Evolutionary conservation across 2,329 filamentous ascomycete species (phyloP).

Genomic region (Neonectria coccinea): DNA sequence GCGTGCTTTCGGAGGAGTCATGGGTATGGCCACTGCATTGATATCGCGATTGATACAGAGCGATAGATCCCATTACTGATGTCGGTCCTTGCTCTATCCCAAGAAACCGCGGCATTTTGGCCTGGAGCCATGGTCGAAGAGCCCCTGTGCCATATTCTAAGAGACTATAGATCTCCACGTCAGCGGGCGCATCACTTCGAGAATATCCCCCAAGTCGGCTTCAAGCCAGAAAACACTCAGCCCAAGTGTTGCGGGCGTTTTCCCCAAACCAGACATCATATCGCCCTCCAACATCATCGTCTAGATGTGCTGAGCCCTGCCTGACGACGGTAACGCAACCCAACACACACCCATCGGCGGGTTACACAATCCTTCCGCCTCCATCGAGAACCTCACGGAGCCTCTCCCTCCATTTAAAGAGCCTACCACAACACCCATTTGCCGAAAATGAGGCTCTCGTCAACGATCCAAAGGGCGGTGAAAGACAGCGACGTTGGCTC

Average conservation of each 20-base stretch:
- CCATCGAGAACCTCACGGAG: not conserved
- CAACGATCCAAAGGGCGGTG: constrained; percentile 9
- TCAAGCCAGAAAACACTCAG: not conserved
- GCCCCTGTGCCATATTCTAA: not conserved
- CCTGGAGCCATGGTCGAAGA: not conserved
- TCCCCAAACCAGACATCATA: not conserved
- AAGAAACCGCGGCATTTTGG: not conserved
- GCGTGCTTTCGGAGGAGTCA: not conserved
- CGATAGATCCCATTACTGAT: not conserved
- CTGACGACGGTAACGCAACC: constrained; percentile 7
- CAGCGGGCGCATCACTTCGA: not conserved
- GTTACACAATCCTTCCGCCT: constrained; percentile 12
- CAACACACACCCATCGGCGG: constrained; percentile 10
- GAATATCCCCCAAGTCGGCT: not conserved
- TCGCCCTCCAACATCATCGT: not conserved
- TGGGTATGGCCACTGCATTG: not conserved
- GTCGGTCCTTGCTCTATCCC: not conserved
- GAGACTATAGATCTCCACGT: no score
- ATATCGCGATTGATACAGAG: not conserved
- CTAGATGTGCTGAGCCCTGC: not conserved
- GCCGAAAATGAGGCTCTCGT: constrained; percentile 12
- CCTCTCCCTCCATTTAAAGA: not conserved
- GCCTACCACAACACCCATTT: not conserved
- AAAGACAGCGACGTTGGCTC: constrained; percentile 3
- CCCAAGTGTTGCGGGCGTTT: not conserved